Conservation (phyloP, 208 protist species). For the Trypanosoma grayi region DNA sequence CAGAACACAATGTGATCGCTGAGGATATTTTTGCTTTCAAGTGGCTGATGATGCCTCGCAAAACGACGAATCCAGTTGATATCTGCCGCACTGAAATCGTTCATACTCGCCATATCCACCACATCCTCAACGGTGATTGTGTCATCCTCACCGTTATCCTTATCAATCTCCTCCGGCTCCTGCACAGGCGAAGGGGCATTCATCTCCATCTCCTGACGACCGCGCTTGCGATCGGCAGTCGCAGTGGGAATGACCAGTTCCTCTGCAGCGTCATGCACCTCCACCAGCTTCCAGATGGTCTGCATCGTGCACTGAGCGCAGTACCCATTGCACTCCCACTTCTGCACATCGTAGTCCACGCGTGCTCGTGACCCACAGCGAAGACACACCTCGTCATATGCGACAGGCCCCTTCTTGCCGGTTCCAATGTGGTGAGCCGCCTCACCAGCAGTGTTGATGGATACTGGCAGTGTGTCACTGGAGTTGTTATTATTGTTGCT, state of each 20-base stretch:
- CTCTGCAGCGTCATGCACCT: constrained; percentile 18
- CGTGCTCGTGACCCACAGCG: constrained; percentile 43
- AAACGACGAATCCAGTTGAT: constrained; percentile 72
- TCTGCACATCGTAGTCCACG: constrained; percentile 40
- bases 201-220: background rate
- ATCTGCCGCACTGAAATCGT: constrained; percentile 70
- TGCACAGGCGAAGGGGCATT: background rate
- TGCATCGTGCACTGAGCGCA: constrained; percentile 59
- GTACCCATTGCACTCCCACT: constrained; percentile 75
- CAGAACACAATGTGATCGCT: constrained; percentile 62
- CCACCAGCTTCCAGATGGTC: constrained; percentile 69
- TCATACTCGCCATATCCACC: constrained; percentile 73
- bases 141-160: constrained; percentile 48
- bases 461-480: background rate
- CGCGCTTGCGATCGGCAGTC: background rate
- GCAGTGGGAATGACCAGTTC: background rate
- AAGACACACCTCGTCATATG: constrained; percentile 65
- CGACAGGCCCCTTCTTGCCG: background rate
- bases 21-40: constrained; percentile 10
- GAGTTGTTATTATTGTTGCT: no score
- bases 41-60: constrained; percentile 27
- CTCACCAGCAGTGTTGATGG: background rate
- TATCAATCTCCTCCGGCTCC: constrained; percentile 29
- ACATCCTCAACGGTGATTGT: constrained; percentile 65
- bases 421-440: background rate